Evolutionary conservation across 2,329 filamentous ascomycete species (phyloP), one percentile per base, ranked within the genome.

Genomic region (Scedosporium aurantiacum): DNA sequence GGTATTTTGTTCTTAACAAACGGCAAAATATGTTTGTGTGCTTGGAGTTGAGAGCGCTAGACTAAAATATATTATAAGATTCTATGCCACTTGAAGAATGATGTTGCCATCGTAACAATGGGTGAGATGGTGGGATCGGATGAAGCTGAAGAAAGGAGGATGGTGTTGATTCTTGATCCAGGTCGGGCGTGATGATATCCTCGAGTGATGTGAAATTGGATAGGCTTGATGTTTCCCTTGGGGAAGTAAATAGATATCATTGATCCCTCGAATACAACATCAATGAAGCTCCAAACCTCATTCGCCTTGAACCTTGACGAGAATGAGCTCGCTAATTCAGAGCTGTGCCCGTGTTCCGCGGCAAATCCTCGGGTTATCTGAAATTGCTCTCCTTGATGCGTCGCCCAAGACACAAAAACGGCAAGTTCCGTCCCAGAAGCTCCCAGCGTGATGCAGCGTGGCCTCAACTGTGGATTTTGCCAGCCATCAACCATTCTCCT

Each of bases 391-490:
- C 16, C 57, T 7, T n/a, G 52, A 54, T 27, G 21, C 4, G 50
- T 18, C n/a, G 8, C 16, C 14, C 2, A 21, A 28, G 50, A n/a
- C 14, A 28, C 14, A 27, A 23, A 55, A 6, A 27, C 58, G 58
- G 58, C n/a, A 60, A 40, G 23, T 50, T 60, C 58, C 58, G 58
- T 27, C 40, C 18, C 23, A 23, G 40, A 25, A 43, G 21, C 57
- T n/a, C 18, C 25, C 16, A n/a, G 43, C 45, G 21, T 50, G 58
- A 60, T 60, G 58, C 27, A 60, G 40, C 58, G 58, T 60, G 58
- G 45, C 58, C 58, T 60, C 58, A 60, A 60, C 58, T 57, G 14
- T 14, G 27, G 21, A 47, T 23, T 54, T 54, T 54, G 50, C 50
- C 50, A 54, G 21, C 50, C 50, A 57, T 57, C 54, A 57, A 7